These are phyloP conservation scores for Xylaria sp. DNA, from an alignment of 495 filamentous ascomycete genomes.

Conservation along the genomic window DNA sequence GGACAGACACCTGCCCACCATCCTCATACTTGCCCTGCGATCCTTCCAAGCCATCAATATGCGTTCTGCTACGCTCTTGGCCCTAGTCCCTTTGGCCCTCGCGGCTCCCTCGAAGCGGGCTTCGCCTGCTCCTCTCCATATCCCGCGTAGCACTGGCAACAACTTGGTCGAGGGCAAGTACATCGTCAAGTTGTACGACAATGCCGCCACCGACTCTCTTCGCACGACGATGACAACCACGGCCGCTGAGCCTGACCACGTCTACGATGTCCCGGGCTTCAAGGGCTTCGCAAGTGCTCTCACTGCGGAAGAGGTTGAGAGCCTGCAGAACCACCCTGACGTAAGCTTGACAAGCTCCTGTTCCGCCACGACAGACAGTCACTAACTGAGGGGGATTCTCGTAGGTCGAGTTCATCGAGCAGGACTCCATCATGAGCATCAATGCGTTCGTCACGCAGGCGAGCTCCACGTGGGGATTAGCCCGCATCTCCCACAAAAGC, in stretches of 20 bases:
- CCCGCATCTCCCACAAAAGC: constrained; percentile 61
- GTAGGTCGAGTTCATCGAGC: constrained; percentile 62
- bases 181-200: constrained; percentile 63
- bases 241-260: constrained; percentile 46
- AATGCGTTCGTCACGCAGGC: constrained; percentile 57
- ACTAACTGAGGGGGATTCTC: background rate
- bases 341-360: constrained; percentile 33
- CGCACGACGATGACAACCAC: constrained; percentile 35
- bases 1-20: constrained; percentile 17
- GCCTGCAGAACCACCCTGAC: constrained; percentile 50
- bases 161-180: constrained; percentile 57
- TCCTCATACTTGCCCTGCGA: constrained; percentile 2
- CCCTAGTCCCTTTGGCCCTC: constrained; percentile 42
- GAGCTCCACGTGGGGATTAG: constrained; percentile 66
- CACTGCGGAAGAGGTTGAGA: constrained; percentile 46
- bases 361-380: constrained; percentile 16
- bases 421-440: constrained; percentile 56
- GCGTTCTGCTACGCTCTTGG: constrained; percentile 36
- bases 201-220: constrained; percentile 41
- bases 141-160: constrained; percentile 39
- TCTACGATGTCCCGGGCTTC: constrained; percentile 51
- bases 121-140: constrained; percentile 45
- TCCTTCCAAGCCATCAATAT: constrained; percentile 36
- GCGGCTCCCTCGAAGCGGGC: constrained; percentile 43
- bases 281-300: constrained; percentile 53